A percentile compares a stretch with the other conserved stretches of the same genome.
phyloP scores from a whole-genome alignment of 2,329 filamentous ascomycete species.

The Hypoxylon sp. region DNA sequence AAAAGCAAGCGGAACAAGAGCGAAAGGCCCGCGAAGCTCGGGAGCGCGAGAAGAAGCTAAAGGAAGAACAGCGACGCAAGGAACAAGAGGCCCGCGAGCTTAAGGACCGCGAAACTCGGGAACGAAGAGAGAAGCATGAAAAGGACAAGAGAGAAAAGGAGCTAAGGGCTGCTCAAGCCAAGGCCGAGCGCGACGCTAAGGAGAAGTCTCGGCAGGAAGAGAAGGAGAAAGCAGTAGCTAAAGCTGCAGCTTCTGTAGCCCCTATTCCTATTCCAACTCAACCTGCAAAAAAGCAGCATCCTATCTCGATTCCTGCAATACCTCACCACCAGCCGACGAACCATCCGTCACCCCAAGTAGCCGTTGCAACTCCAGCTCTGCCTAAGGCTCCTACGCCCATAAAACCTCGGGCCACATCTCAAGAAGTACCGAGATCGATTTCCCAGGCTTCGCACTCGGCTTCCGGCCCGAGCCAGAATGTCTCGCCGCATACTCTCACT shows the following conservation, averaged over 20 bases:
- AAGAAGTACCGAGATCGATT: conserved; percentile 78
- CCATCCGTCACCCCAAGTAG: conserved; percentile 81
- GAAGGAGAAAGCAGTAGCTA: conserved; percentile 59
- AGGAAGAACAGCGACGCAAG: conserved; percentile 82
- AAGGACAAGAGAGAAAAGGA: conserved; percentile 71
- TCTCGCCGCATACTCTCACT: conserved; percentile 70
- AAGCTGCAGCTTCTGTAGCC: conserved; percentile 54
- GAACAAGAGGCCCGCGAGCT: conserved; percentile 82
- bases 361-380: conserved; percentile 81
- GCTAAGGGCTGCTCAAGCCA: conserved; percentile 54
- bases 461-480: conserved; percentile 65
- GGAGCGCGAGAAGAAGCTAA: conserved; percentile 84
- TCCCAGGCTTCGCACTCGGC: conserved; percentile 76
- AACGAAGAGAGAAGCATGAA: conserved; percentile 68
- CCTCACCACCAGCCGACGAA: conserved; percentile 71
- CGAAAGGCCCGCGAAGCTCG: conserved; percentile 84
- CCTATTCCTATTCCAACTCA: conserved; percentile 57
- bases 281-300: conserved; percentile 58
- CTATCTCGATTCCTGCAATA: conserved; percentile 61
- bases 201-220: conserved; percentile 61
- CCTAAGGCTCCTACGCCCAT: conserved; percentile 86
- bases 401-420: conserved; percentile 80
- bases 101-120: conserved; percentile 71
- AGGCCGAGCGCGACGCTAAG: conserved; percentile 61
- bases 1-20: conserved; percentile 86